Evolutionary conservation across 2,329 filamentous ascomycete genomes (phyloP), one percentile per base, ranked within the genome.

Genomic region (Escovopsis sp.): DNA sequence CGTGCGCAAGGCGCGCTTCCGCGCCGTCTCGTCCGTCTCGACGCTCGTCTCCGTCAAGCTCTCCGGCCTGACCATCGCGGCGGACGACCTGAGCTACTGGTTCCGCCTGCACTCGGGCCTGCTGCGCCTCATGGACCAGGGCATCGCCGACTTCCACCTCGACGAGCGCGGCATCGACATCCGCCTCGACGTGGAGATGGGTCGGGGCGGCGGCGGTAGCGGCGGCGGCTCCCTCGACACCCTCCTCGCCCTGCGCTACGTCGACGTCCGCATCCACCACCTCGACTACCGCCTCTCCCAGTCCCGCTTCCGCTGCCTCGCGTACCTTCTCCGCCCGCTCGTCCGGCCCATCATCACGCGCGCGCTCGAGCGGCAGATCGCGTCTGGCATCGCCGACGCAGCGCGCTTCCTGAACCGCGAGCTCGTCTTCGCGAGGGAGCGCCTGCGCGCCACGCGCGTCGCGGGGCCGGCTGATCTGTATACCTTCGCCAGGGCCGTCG

Each of bases 41-140:
- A 86, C 82, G 0, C 63, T 81, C 2, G 68, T 90, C 43, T 82
- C 80, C 1, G 68, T 93, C 49, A 83, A 81, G 42, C 61, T 94
- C 27, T 78, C 85, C 43, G 88, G 88, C 0, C 61, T 96, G 8
- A 92, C 85, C 1, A 67, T 90, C 36, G 76, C 80, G 28, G 87
- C 87, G 3, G 76, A 88, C 17, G 86, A 94, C 42, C 66, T 96
- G 23, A 88, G 88, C 17, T 96, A 87, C 61, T 92, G 87, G 75
- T 62, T 94, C 23, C 79, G 81, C 9, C 68, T 82, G 0, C 87
- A 90, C 52, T 74, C 76, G 12, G 77, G 83, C 2, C 54, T 92
- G 2, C 63, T 93, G 33, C 75, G 76, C 17, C 66, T 94, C 21
- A 72, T 74, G 2, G 86, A 94, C 48, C 71, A 86, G 53, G 88